phyloP scores from a whole-genome alignment of 306 rosid genomes.

The Mimosa bimucronata region DNA sequence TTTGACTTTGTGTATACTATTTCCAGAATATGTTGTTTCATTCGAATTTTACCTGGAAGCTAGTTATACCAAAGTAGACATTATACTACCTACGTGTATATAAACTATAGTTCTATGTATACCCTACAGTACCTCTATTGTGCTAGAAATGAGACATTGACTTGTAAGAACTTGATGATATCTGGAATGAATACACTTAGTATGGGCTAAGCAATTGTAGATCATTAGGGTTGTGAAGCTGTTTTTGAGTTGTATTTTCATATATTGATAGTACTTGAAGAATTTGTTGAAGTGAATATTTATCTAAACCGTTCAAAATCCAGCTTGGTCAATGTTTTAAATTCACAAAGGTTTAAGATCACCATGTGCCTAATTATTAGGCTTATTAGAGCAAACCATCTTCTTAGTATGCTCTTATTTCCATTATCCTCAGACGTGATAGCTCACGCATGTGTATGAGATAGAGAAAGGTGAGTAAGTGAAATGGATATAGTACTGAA shows the following conservation, averaged over 20 bases:
- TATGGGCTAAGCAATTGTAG: neutral
- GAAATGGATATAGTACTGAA: too few relatives aligned
- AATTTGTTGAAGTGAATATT: neutral
- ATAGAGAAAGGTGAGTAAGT: too few relatives aligned
- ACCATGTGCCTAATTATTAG: neutral
- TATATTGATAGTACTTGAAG: neutral
- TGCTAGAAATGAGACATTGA: neutral
- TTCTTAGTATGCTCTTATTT: neutral
- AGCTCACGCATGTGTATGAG: neutral
- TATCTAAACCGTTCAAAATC: neutral
- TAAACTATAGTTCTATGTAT: neutral
- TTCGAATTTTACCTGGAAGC: neutral
- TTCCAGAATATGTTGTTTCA: neutral
- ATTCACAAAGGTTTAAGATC: neutral
- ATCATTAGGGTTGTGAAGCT: neutral
- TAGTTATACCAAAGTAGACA: neutral
- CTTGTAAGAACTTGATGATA: neutral
- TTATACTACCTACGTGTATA: neutral
- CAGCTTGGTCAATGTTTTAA: neutral
- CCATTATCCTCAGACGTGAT: too few relatives aligned
- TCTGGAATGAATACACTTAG: neutral
- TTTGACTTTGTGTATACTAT: neutral
- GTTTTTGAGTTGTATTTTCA: constrained; percentile 8
- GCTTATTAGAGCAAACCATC: neutral
- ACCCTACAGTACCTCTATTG: neutral